These are phyloP conservation scores for Linnemannia elongata DNA, from an alignment of 192 early-diverging fungal genomes.

Conservation along the genomic window DNA sequence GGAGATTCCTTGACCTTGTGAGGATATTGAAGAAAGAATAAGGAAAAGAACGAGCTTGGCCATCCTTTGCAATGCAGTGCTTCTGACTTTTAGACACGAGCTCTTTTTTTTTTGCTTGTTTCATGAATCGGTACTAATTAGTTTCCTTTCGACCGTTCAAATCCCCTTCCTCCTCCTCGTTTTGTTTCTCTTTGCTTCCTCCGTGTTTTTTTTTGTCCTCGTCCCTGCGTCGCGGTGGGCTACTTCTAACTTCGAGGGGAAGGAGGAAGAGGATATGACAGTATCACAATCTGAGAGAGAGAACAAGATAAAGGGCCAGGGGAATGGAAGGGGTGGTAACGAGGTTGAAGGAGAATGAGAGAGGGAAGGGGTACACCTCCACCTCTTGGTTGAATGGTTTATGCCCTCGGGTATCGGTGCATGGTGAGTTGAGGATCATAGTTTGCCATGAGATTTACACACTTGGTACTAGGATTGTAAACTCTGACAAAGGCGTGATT, in stretches of 20 bases:
- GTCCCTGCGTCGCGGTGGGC: neutral
- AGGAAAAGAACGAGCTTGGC: too few species aligned
- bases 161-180: too few species aligned
- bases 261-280: neutral
- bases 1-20: neutral
- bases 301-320: neutral
- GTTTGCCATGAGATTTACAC: neutral
- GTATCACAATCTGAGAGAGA: neutral
- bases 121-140: neutral
- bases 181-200: neutral
- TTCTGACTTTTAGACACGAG: too few species aligned
- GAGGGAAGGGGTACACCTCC: neutral
- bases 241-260: neutral
- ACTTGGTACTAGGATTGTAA: neutral
- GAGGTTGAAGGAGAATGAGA: neutral
- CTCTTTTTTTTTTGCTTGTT: too few species aligned
- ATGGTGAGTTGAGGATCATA: neutral
- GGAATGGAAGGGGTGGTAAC: neutral
- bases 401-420: neutral
- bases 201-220: neutral
- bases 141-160: neutral
- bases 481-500: too few species aligned
- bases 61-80: too few species aligned
- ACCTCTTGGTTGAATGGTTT: neutral
- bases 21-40: too few species aligned